A percentile compares a stretch with the other conserved stretches of the same genome.
Evolutionary conservation across 192 early-diverging fungal species (phyloP).

Genomic region (Backusella parvicylindrica): DNA sequence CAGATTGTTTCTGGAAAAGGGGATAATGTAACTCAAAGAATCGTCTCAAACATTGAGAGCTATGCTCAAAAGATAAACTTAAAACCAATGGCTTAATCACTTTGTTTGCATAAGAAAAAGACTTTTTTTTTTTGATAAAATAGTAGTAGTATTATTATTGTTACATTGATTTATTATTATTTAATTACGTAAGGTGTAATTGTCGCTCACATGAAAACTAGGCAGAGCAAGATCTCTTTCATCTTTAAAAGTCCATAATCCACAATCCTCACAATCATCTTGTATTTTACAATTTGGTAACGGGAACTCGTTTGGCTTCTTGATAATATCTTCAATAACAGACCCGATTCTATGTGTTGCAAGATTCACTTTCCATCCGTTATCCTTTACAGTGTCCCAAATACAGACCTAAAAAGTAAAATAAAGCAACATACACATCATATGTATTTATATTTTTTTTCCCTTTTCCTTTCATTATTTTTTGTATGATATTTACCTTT

Average conservation of each 20-base stretch:
- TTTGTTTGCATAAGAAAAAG: no score
- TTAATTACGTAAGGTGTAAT: neutral
- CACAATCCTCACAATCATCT: constrained; percentile 74
- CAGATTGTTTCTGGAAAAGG: constrained; percentile 22
- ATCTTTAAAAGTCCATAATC: constrained; percentile 69
- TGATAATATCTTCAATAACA: constrained; percentile 69
- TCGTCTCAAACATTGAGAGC: constrained; percentile 19
- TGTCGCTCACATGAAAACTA: neutral
- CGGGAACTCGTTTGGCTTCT: constrained; percentile 31
- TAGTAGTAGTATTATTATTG: no score
- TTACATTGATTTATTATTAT: neutral
- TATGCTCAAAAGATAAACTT: constrained; percentile 17
- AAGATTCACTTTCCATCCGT: constrained; percentile 68
- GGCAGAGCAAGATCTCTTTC: constrained; percentile 10
- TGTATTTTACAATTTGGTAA: constrained; percentile 47
- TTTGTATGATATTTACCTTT: constrained; percentile 1
- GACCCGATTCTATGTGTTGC: constrained; percentile 76
- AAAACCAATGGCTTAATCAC: neutral
- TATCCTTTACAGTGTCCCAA: constrained; percentile 64
- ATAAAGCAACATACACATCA: no score
- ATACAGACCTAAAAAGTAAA: constrained; percentile 52
- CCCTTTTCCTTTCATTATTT: no score
- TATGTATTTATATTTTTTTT: no score
- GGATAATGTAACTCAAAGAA: constrained; percentile 17
- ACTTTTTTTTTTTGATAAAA: no score